Percentiles rank a stretch among this genome's conserved stretches.
Evolutionary conservation across 768 basidiomycete genomes (phyloP).

Genomic region (Nidularia pulvinata): DNA sequence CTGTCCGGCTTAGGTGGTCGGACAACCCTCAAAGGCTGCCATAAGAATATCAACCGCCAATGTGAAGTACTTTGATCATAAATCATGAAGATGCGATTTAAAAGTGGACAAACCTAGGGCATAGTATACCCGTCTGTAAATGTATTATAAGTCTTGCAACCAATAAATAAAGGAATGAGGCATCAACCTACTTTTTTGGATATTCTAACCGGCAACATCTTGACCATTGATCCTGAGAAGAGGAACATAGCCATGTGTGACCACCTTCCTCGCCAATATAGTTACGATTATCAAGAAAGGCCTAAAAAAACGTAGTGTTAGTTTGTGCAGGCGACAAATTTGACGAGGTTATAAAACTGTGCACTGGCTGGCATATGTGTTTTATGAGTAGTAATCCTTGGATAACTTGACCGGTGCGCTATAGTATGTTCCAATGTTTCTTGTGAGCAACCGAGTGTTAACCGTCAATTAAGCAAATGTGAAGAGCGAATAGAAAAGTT

Average conservation of each 20-base stretch:
- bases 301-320: too few relatives aligned
- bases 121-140: slow-evolving; percentile 24
- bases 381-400: too few relatives aligned
- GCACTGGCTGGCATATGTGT: too few relatives aligned
- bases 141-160: not conserved
- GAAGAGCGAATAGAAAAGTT: too few relatives aligned
- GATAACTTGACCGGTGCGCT: too few relatives aligned
- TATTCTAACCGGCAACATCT: slow-evolving; percentile 30
- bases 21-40: slow-evolving; percentile 28
- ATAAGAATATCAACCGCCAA: not conserved
- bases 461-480: too few relatives aligned
- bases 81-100: not conserved
- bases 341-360: too few relatives aligned
- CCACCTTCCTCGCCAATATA: slow-evolving; percentile 6
- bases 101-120: slow-evolving; percentile 18
- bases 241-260: slow-evolving; percentile 33
- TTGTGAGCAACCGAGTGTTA: too few relatives aligned
- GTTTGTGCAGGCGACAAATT: too few relatives aligned
- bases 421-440: too few relatives aligned
- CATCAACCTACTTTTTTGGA: slow-evolving; percentile 16
- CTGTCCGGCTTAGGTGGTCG: slow-evolving; percentile 32
- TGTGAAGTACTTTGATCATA: not conserved
- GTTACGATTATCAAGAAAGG: too few relatives aligned
- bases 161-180: not conserved
- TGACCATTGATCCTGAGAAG: slow-evolving; percentile 26